Evolutionary conservation across 164 flowering plant genomes (phyloP).

Genomic region (Magnolia officinalis): DNA sequence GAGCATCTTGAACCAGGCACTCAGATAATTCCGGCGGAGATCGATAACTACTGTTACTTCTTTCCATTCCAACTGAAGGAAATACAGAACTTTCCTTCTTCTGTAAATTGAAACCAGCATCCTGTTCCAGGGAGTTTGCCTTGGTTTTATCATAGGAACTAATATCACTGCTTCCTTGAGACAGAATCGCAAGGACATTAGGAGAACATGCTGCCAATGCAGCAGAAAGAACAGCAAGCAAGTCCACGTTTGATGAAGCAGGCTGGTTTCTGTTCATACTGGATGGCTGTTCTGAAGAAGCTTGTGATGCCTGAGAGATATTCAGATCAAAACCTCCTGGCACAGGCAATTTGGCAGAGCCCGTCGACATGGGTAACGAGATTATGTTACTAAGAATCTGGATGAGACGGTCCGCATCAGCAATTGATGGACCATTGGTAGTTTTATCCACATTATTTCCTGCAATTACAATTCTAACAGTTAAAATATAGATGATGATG

Average conservation of each 20-base stretch:
- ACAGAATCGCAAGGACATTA: conserved; percentile 30
- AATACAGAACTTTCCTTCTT: conserved; percentile 30
- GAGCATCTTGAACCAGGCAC: conserved; percentile 39
- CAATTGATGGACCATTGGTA: conserved; percentile 25
- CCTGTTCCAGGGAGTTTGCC: conserved; percentile 30
- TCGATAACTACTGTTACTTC: conserved; percentile 48
- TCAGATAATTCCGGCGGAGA: conserved; percentile 59
- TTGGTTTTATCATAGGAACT: conserved; percentile 43
- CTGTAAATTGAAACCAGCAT: conserved; percentile 22
- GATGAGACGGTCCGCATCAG: conserved; percentile 57
- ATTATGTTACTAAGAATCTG: conserved; percentile 71
- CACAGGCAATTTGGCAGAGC: conserved; percentile 38
- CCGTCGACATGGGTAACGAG: conserved; percentile 45
- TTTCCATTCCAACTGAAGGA: conserved; percentile 42
- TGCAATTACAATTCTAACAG: conserved; percentile 9
- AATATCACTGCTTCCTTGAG: conserved; percentile 46
- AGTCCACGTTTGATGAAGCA: conserved; percentile 52
- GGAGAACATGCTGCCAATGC: conserved; percentile 44
- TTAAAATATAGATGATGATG: not conserved
- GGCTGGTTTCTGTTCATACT: conserved; percentile 33
- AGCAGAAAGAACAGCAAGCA: conserved; percentile 61
- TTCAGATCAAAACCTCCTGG: conserved; percentile 29
- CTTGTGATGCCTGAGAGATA: conserved; percentile 23
- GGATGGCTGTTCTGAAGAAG: conserved; percentile 29
- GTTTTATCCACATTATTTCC: conserved; percentile 44